These are phyloP conservation scores for Aspergillus aculeatinus DNA, from an alignment of 2,329 filamentous ascomycete species.

Conservation along the genomic window DNA sequence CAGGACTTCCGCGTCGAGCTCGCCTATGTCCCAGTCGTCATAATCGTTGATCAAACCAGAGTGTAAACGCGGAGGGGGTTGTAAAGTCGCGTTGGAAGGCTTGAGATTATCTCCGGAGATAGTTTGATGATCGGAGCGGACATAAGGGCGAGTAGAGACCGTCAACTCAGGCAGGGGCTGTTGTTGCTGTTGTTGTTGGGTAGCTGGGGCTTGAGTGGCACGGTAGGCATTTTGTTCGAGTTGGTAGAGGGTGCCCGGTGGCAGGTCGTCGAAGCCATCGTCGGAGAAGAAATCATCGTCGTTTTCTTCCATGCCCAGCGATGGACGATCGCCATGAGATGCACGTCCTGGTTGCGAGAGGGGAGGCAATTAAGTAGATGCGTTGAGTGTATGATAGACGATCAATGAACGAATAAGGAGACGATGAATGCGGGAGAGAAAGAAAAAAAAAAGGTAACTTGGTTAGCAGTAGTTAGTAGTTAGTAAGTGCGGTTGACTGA, in stretches of 20 bases:
- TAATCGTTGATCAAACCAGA: conserved; percentile 43
- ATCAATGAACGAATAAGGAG: not conserved
- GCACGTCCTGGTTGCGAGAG: not conserved
- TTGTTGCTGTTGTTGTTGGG: conserved; percentile 18
- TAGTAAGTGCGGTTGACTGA: conserved; percentile 1
- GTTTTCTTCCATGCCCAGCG: conserved; percentile 47
- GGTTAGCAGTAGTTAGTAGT: too few relatives aligned
- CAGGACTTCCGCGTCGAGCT: conserved; percentile 45
- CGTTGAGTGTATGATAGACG: too few relatives aligned
- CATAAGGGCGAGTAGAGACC: conserved; percentile 1
- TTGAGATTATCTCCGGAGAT: conserved; percentile 5
- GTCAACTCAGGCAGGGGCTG: conserved; percentile 5
- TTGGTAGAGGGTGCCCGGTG: conserved; percentile 43
- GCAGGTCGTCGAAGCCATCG: conserved; percentile 47
- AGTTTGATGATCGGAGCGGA: conserved; percentile 1
- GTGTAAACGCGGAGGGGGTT: conserved; percentile 31
- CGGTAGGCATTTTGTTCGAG: conserved; percentile 48
- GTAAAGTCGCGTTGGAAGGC: conserved; percentile 21
- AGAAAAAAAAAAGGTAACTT: not conserved
- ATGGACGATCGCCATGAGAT: conserved; percentile 31
- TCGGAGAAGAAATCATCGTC: conserved; percentile 51
- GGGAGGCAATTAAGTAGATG: not conserved
- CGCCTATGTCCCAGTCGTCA: conserved; percentile 44
- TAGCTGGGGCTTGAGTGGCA: conserved; percentile 41
- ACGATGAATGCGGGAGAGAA: conserved; percentile 19